Base-by-base conservation (phyloP, 345 rosid species). In the Citrus reticulata region DNA sequence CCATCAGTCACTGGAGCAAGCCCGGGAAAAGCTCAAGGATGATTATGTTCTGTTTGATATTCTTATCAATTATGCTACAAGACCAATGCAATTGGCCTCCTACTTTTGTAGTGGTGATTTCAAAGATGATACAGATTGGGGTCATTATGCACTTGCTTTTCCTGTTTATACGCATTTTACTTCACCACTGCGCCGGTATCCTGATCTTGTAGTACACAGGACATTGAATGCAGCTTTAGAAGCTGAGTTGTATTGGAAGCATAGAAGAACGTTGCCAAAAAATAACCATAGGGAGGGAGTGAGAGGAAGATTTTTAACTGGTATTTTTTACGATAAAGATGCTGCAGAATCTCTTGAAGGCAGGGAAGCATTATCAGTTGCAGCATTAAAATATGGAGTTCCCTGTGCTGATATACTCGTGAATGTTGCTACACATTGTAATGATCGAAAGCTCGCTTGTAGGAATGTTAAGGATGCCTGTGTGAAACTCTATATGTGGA, bases 81-180 rank as follows among this genome's bases (percentile, higher is more conserved):
- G 84, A 78, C 91, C 97, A 0, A 95, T 95, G 99, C 97, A 92
- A 62, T 63, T 84, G 74, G 98, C 99, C 32, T 67, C 84, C 49
- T 95, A 95, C 85, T 95, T 95, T 77, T 95, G 97, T 80, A 87
- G 90, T 66, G 97, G 96, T 70, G 83, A 85, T 63, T 70, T 90
- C 81, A 87, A 88, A 82, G 90, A 86, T 63, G 74, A 82, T 66
- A 82, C 77, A 49, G 91, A 90, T 49, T 90, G 99, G 96, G 88
- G 90, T 76, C 98, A 95, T 85, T 95, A 95, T 83, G 97, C 90
- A 16, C 81, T 93, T 58, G 95, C 96, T 78, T 87, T 88, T 81
- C 97, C 97, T 81, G 78, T 91, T 34, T 93, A 92, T 79, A 95
- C 99, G 22, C 99, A 95, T 87, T 95, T 93, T 79, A 93, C 99